Evolutionary conservation across 1,284 basidiomycete genomes (phyloP), one percentile per base, ranked within the genome.

Genomic region (Heterobasidion irregulare): DNA sequence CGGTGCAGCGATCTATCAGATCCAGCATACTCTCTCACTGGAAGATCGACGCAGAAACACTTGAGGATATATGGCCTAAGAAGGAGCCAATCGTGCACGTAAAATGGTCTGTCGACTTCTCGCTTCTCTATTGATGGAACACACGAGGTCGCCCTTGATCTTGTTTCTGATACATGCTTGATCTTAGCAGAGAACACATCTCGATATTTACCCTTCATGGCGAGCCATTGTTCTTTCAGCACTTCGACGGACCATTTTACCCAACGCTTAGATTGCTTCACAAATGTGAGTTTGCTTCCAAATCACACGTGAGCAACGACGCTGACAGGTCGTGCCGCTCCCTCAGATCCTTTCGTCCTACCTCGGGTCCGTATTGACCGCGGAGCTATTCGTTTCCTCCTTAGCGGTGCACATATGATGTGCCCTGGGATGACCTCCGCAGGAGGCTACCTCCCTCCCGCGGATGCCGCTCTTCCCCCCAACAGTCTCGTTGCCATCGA

Each of bases 31-130:
- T 96, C 54, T 80, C 86, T 36, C 94, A 98, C 67, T 90, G 93
- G 81, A 92, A 89, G 57, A 80, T 92, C 59, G 84, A 84, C 61
- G 80, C 80, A 50, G 90, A 89, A 60, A 83, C 83, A 2, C 75
- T 99, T 19, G 97, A 99, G 68, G 80, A 83, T 63, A 83, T 99
- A 56, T 98, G 97, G 97, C 94, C 95, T 12, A 99, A 99, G 86
- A 99, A 99, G 78, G 95, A 98, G 73, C 78, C 86, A 1, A 76
- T 98, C 49, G 88, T 91, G 8, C 85, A 91, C 63, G 91, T 95
- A 58, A 99, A 98, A 78, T 98, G 94, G 95, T 97, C 65, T 67
- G 90, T 81, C 47, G 47, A 35, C 19, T 53, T 47, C 49, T 55
- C 10, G 9, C 46, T 9, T 47, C 46, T 47, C 18, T 32, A 10